These are phyloP conservation scores for Jaapia argillacea DNA, from an alignment of 768 basidiomycete genomes.

Conservation along the genomic window DNA sequence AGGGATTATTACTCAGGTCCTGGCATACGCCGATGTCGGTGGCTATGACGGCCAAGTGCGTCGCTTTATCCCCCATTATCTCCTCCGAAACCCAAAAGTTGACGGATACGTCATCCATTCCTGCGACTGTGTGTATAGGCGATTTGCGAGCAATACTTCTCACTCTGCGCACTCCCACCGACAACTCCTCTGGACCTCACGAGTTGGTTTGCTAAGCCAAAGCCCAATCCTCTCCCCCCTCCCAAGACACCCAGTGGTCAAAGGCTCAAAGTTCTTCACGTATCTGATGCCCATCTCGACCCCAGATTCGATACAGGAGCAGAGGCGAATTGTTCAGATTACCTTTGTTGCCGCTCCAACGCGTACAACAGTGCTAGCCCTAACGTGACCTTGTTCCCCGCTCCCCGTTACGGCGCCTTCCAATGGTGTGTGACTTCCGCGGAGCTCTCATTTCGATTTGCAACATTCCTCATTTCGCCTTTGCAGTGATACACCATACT, in stretches of 20 bases:
- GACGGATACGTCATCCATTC: no score
- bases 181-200: slow-evolving; percentile 53
- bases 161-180: slow-evolving; percentile 45
- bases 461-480: background rate
- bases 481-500: slow-evolving; percentile 48
- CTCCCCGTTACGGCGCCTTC: slow-evolving; percentile 61
- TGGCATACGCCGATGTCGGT: slow-evolving; percentile 59
- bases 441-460: no score
- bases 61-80: no score
- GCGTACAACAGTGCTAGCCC: slow-evolving; percentile 40
- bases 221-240: slow-evolving; percentile 53
- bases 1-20: slow-evolving; percentile 57
- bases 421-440: no score
- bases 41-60: slow-evolving; percentile 74
- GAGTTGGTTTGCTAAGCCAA: slow-evolving; percentile 68
- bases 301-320: slow-evolving; percentile 62
- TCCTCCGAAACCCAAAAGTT: no score
- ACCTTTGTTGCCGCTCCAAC: slow-evolving; percentile 55
- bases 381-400: slow-evolving; percentile 39
- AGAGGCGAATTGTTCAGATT: slow-evolving; percentile 63
- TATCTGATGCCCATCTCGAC: slow-evolving; percentile 72
- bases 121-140: background rate
- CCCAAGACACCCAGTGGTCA: slow-evolving; percentile 51
- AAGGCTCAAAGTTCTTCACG: slow-evolving; percentile 59
- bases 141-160: slow-evolving; percentile 50